Evolutionary conservation across 75 land plant genomes (phyloP), one percentile per base, ranked within the genome.

Genomic region (Chamaecyparis obtusa): DNA sequence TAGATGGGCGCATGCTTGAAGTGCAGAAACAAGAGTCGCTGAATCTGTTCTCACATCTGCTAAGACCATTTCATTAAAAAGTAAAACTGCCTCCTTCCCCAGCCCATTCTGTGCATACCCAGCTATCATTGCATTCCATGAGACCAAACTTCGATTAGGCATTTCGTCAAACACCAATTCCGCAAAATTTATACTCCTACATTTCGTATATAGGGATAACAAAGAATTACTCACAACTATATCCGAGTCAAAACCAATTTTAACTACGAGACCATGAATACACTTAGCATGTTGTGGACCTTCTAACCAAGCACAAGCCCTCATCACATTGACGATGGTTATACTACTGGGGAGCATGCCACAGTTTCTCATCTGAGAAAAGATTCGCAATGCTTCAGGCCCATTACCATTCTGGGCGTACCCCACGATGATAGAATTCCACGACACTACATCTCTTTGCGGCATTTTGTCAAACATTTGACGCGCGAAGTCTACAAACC

Each of bases 131-230:
- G 88, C 88, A 86, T 89, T 93, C 93, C 93, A 93, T 3, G 93
- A 87, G 21, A 81, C 86, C 14, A 88, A 88, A 87, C 89, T 89
- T 84, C 87, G 88, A 71, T 84, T 84, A 16, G 72, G 48, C 89
- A 91, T 87, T 64, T 51, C 37, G 0, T 49, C 19, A 46, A 93
- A 90, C 55, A 91, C 89, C 7, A 9, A 21, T 83, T 86, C 17
- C 57, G 85, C 94, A 24, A 69, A 46, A 27, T 89, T 88, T 32
- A 91, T 82, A 32, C 84, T 85, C 60, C 92, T 91, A 89, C 94
- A 92, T 56, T 89, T 93, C 27, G 83, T 91, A 87, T 91, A 91
- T 89, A 91, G 89, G 84, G 91, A 88, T 24, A 93, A 54, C 87
- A 93, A 83, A 16, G 93, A 74, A 56, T 87, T 91, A 3, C 93